A percentile compares a stretch with the other conserved stretches of the same genome.
Conservation (phyloP, 2,329 filamentous ascomycete species). For the Chaetothyriales sp. region DNA sequence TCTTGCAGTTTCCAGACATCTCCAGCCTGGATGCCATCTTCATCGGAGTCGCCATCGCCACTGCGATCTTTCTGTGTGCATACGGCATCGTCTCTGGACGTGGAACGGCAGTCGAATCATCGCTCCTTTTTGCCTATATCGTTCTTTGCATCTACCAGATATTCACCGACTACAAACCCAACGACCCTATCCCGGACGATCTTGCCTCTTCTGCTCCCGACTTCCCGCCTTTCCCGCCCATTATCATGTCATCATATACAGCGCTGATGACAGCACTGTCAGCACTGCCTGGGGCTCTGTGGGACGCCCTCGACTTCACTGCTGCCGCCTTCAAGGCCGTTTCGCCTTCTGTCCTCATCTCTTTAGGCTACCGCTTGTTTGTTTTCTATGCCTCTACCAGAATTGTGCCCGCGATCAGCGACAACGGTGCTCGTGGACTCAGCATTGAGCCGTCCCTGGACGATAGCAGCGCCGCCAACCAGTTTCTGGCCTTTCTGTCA, state of each 20-base stretch:
- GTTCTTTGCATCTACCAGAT: conserved; percentile 99
- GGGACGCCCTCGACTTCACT: conserved; percentile 71
- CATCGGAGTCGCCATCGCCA: conserved; percentile 84
- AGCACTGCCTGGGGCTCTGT: conserved; percentile 66
- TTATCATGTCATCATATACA: conserved; percentile 96
- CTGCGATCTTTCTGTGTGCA: conserved; percentile 77
- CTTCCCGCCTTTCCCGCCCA: conserved; percentile 87
- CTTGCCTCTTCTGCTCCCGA: conserved; percentile 47
- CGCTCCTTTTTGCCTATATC: conserved; percentile 86
- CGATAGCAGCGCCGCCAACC: conserved; percentile 67
- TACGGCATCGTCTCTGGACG: conserved; percentile 90
- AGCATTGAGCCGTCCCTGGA: conserved; percentile 75
- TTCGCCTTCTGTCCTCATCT: conserved; percentile 89
- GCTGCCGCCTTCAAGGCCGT: conserved; percentile 89
- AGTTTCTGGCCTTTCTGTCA: conserved; percentile 65
- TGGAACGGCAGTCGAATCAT: conserved; percentile 90
- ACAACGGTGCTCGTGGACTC: conserved; percentile 67
- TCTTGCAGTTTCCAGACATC: conserved; percentile 84
- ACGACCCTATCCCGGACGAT: conserved; percentile 38
- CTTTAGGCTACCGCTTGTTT: conserved; percentile 79
- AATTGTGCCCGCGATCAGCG: conserved; percentile 85
- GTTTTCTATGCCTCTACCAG: conserved; percentile 91
- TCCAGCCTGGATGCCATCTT: conserved; percentile 82
- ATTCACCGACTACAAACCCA: conserved; percentile 93
- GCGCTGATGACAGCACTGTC: conserved; percentile 74